These are phyloP conservation scores for Ogataea corticis DNA, from an alignment of 805 yeast genomes.

Conservation along the genomic window DNA sequence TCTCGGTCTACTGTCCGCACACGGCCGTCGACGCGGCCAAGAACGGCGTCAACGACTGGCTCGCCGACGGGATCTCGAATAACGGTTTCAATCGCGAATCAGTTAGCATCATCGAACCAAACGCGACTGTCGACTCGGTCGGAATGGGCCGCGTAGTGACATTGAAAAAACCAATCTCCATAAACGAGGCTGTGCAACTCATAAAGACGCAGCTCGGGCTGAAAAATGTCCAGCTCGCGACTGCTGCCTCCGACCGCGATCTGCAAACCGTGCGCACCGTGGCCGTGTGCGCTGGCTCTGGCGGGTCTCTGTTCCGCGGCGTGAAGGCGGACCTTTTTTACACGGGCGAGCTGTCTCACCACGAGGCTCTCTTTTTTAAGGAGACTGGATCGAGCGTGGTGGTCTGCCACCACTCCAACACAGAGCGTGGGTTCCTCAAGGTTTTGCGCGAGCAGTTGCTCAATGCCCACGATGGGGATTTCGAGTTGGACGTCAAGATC, in stretches of 20 bases:
- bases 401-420: slow-evolving; percentile 85
- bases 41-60: slow-evolving; percentile 95
- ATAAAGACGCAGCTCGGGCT: slow-evolving; percentile 58
- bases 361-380: slow-evolving; percentile 71
- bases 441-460: slow-evolving; percentile 52
- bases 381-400: slow-evolving; percentile 75
- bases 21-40: slow-evolving; percentile 92
- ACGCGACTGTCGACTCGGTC: slow-evolving; percentile 47
- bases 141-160: slow-evolving; percentile 82
- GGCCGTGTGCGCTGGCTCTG: slow-evolving; percentile 96
- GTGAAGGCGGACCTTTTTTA: slow-evolving; percentile 65
- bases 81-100: slow-evolving; percentile 11
- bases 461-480: slow-evolving; percentile 37
- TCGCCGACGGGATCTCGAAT: slow-evolving; percentile 55
- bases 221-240: slow-evolving; percentile 62
- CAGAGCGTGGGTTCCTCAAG: slow-evolving; percentile 81
- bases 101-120: slow-evolving; percentile 46
- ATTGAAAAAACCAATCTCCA: slow-evolving; percentile 42
- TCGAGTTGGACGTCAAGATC: slow-evolving; percentile 45
- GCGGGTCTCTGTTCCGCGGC: slow-evolving; percentile 71
- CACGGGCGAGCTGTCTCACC: slow-evolving; percentile 96
- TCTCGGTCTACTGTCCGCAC: slow-evolving; percentile 93
- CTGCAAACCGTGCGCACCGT: slow-evolving; percentile 47
- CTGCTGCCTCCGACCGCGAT: slow-evolving; percentile 29
- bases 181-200: slow-evolving; percentile 46